Percentiles rank a stretch among this genome's conserved stretches.
phyloP scores from a whole-genome alignment of 805 yeast genomes.

The Zygosaccharomyces pseudorouxii region DNA sequence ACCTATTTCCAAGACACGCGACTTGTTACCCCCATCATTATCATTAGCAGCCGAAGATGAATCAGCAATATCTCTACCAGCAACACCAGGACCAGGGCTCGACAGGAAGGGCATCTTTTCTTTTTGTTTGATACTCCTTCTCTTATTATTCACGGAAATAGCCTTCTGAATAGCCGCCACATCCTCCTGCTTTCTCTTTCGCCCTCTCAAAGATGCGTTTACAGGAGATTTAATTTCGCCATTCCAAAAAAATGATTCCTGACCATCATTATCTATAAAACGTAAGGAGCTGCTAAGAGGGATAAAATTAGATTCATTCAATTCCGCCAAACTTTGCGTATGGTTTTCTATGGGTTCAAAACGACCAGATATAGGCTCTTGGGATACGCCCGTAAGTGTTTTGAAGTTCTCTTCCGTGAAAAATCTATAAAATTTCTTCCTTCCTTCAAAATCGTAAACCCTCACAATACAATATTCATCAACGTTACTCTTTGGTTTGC shows the following conservation, averaged over 20 bases:
- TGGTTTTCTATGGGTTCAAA: constrained; percentile 7
- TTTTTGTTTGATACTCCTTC: constrained; percentile 1
- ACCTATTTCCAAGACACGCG: constrained; percentile 21
- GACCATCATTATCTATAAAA: constrained; percentile 21
- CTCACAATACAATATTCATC: constrained; percentile 45
- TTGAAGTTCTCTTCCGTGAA: constrained; percentile 43
- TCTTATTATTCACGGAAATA: background rate
- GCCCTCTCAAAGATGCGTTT: constrained; percentile 13
- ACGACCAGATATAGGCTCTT: background rate
- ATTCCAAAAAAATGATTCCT: constrained; percentile 33
- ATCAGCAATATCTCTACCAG: background rate
- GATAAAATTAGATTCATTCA: constrained; percentile 25
- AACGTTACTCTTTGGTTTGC: constrained; percentile 29
- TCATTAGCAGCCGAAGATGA: background rate
- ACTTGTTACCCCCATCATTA: constrained; percentile 1
- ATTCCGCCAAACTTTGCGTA: constrained; percentile 12
- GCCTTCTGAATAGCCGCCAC: background rate
- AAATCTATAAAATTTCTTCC: constrained; percentile 66
- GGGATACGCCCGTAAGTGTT: constrained; percentile 27
- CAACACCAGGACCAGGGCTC: background rate
- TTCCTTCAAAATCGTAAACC: constrained; percentile 69
- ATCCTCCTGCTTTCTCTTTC: constrained; percentile 17
- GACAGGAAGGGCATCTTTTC: background rate
- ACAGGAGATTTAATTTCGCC: constrained; percentile 27
- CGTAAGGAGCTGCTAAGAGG: constrained; percentile 31